Base-by-base conservation (phyloP, 2,329 filamentous ascomycete species). In the Neopestalotiopsis rosae region DNA sequence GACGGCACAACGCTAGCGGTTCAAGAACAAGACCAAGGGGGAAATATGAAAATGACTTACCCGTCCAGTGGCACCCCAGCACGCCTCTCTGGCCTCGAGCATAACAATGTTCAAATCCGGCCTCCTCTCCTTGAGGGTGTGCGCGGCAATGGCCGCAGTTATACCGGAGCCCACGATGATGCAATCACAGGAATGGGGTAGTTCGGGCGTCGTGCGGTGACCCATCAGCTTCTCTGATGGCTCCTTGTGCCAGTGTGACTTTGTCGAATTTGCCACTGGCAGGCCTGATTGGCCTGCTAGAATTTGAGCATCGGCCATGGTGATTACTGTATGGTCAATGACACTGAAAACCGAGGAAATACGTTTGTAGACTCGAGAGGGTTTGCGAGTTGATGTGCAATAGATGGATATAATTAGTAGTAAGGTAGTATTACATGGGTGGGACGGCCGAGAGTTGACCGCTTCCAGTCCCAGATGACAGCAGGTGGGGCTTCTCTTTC, bases 1-100 rank as follows among this genome's bases (percentile, higher is more conserved):
- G 4, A 28, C 24, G 24, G 24, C 24, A 5, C 34, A 38, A 38
- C 34, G 34, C 34, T 38, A 38, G 34, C 10, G 34, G 34, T 5
- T 38, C 34, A 38, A 38, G 17, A 10, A 45, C n/a, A 10, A 7
- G 4, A 59, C 38, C 28, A n/a, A 30, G 38, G 45, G 28, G 14
- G 24, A 32, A 34, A 49, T 13, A 9, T 40, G 40, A 20, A 10
- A 28, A 28, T 3, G 24, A 84, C 89, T 84, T 76, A 93, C 91
- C 76, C 92, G 82, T n/a, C 93, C 92, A 1, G 92, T 95, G n/a
- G 93, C 93, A 20, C 93, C 93, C 88, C 89, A 94, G 76, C 92
- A 95, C 4, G 90, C 92, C 82, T 95, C 92, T 74, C 93, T 85
- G 14, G 93, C 93, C 80, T 95, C 93, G 5, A 95, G 84, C 83